phyloP scores from a whole-genome alignment of 345 rosid species.

The Kandelia obovata region DNA sequence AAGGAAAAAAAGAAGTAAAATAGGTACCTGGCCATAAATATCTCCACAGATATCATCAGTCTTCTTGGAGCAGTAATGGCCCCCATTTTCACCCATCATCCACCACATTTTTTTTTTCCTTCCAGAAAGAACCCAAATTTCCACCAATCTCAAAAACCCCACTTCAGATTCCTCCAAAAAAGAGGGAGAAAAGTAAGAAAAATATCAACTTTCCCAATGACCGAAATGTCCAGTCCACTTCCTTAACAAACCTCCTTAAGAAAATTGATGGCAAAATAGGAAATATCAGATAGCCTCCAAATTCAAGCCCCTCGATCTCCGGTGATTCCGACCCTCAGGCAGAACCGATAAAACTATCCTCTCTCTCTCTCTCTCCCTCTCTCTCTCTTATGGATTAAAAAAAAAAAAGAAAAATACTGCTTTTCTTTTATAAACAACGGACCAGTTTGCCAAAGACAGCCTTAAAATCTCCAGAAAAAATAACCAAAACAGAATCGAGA shows the following conservation, averaged over 20 bases:
- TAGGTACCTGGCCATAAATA: slow-evolving; percentile 78
- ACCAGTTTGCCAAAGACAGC: not conserved
- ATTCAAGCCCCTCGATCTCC: slow-evolving; percentile 18
- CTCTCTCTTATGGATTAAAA: not conserved
- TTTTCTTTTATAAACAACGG: not conserved
- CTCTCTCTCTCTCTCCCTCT: not conserved
- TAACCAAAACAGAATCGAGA: not conserved
- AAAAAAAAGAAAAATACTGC: not conserved
- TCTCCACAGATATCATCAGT: slow-evolving; percentile 79
- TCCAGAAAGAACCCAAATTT: not conserved
- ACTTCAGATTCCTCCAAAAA: not conserved
- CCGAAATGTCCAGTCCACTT: not conserved
- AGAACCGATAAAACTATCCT: slow-evolving; percentile 13
- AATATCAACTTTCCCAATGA: slow-evolving; percentile 2
- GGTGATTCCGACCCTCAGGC: slow-evolving; percentile 1
- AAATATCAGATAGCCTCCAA: not conserved
- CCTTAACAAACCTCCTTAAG: not conserved
- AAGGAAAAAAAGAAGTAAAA: not conserved
- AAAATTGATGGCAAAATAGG: not conserved
- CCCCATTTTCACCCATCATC: slow-evolving; percentile 93
- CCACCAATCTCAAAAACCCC: slow-evolving; percentile 9
- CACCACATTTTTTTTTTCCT: slow-evolving; percentile 63
- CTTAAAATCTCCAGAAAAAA: not conserved
- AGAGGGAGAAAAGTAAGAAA: too few relatives aligned
- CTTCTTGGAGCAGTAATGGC: slow-evolving; percentile 92